A percentile compares a stretch with the other conserved stretches of the same genome.
phyloP scores from a whole-genome alignment of 257 asterid genomes.

The Solanum lignicaule region DNA sequence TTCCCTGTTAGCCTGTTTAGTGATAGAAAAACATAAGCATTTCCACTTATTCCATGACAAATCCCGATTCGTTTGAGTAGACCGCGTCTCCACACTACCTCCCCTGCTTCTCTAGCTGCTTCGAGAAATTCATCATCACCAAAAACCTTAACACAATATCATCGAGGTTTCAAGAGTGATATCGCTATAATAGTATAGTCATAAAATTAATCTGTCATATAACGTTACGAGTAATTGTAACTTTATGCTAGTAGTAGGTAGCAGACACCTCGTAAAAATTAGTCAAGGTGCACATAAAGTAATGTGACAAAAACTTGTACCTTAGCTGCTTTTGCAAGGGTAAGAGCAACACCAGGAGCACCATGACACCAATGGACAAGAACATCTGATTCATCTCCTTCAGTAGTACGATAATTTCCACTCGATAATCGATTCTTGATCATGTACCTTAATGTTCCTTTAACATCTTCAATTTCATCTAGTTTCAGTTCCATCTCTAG shows the following conservation, averaged over 20 bases:
- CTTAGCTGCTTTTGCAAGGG: slow-evolving; percentile 69
- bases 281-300: background rate
- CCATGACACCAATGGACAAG: slow-evolving; percentile 94
- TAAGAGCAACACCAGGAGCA: slow-evolving; percentile 69
- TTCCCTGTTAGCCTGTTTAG: slow-evolving; percentile 53
- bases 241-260: background rate
- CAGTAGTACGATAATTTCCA: slow-evolving; percentile 72
- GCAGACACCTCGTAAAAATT: background rate
- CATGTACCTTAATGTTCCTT: slow-evolving; percentile 56
- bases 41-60: slow-evolving; percentile 85
- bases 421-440: slow-evolving; percentile 51
- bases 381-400: slow-evolving; percentile 53
- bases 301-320: slow-evolving; percentile 4
- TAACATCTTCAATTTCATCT: slow-evolving; percentile 61
- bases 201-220: background rate
- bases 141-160: slow-evolving; percentile 34
- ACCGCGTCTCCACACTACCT: slow-evolving; percentile 79
- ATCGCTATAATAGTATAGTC: background rate
- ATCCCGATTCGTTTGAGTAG: slow-evolving; percentile 66
- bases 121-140: slow-evolving; percentile 49
- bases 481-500: slow-evolving; percentile 64
- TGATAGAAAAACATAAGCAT: slow-evolving; percentile 62
- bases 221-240: no score
- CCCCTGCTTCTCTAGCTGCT: slow-evolving; percentile 67
- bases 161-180: background rate